A percentile compares a stretch with the other conserved stretches of the same genome.
These are phyloP conservation scores for Hanseniaspora singularis DNA, from an alignment of 805 yeast species.

Conservation along the genomic window DNA sequence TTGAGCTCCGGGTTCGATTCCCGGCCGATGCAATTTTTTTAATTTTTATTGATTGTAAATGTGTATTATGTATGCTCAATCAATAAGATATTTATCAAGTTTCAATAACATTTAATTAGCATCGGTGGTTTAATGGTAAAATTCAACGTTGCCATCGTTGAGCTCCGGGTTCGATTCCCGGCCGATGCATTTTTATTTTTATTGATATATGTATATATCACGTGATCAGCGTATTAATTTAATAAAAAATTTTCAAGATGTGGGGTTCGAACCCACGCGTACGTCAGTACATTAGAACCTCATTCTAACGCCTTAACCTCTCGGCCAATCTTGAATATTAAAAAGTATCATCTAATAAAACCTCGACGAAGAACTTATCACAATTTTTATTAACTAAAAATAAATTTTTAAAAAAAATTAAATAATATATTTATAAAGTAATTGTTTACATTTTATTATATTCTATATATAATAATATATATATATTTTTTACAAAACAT, in stretches of 20 bases:
- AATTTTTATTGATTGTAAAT: too few species aligned
- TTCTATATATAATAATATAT: too few species aligned
- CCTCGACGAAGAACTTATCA: too few species aligned
- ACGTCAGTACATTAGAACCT: conserved; percentile 15
- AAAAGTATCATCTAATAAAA: conserved; percentile 1
- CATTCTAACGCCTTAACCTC: conserved; percentile 16
- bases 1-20: conserved; percentile 15
- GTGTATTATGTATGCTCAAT: too few species aligned
- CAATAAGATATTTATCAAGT: too few species aligned
- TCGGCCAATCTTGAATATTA: conserved; percentile 15
- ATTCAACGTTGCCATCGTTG: conserved; percentile 14
- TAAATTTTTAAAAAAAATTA: too few species aligned
- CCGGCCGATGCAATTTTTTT: conserved; percentile 12
- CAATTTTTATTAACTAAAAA: background rate
- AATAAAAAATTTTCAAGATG: conserved; percentile 7
- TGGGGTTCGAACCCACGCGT: conserved; percentile 16
- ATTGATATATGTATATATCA: too few species aligned
- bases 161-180: conserved; percentile 15
- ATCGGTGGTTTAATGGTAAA: conserved; percentile 13
- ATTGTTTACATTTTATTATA: too few species aligned
- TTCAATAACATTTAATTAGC: background rate
- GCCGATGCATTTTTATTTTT: conserved; percentile 7
- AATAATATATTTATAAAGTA: too few species aligned
- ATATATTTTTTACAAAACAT: too few species aligned
- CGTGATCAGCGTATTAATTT: background rate